Conservation (phyloP, 257 asterid species). For the Lycium ferocissimum region DNA sequence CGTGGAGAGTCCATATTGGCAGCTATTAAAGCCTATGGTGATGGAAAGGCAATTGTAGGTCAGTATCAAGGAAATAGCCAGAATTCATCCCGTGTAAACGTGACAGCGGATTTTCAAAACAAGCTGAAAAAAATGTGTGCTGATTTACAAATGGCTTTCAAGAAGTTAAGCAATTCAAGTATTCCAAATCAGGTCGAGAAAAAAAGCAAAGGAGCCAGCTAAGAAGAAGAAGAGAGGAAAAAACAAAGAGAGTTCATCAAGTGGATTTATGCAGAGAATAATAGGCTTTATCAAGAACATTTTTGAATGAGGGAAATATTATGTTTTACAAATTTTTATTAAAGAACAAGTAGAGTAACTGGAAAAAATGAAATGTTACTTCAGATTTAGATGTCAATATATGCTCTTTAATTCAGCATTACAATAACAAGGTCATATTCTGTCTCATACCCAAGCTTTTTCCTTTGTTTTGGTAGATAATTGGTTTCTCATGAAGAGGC, state of each 20-base stretch:
- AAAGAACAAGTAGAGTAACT: no score
- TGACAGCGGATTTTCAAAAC: slow-evolving; percentile 32
- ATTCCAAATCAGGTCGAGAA: not conserved
- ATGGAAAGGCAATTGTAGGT: slow-evolving; percentile 41
- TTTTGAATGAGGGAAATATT: not conserved
- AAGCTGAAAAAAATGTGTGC: not conserved
- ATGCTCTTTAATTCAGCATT: not conserved
- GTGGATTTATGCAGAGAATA: not conserved
- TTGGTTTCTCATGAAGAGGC: not conserved
- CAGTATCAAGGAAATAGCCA: slow-evolving; percentile 24
- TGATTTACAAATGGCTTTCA: slow-evolving; percentile 30
- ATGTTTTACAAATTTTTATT: not conserved
- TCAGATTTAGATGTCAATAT: not conserved
- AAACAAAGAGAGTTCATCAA: no score
- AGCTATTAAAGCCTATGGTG: slow-evolving; percentile 42
- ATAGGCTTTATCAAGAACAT: not conserved
- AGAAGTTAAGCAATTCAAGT: not conserved
- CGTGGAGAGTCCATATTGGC: slow-evolving; percentile 40
- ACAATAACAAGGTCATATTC: no score
- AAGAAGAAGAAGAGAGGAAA: not conserved
- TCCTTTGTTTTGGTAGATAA: not conserved
- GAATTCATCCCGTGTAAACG: slow-evolving; percentile 30
- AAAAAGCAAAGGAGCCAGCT: not conserved
- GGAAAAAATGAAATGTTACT: no score
- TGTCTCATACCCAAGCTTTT: not conserved